These are phyloP conservation scores for Knufia fluminis DNA, from an alignment of 2,329 filamentous ascomycete species.

Conservation along the genomic window DNA sequence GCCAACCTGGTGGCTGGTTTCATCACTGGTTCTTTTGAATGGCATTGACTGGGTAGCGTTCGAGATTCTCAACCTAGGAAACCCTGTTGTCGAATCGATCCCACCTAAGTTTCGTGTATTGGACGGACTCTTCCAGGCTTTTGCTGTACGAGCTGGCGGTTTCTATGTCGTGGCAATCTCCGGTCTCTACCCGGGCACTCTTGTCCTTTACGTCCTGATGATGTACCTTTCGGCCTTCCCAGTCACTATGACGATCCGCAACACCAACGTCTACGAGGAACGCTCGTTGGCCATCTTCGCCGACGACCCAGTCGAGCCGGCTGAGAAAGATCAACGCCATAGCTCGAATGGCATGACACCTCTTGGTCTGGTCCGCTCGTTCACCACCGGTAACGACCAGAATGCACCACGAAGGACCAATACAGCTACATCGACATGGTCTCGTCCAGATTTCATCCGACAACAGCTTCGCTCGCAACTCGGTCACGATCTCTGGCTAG, in stretches of 20 bases:
- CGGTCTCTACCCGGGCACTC: constrained; percentile 42
- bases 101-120: constrained; percentile 41
- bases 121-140: constrained; percentile 51
- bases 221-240: constrained; percentile 99
- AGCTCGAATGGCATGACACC: background rate
- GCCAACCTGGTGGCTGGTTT: constrained; percentile 51
- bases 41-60: constrained; percentile 43
- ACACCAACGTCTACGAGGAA: constrained; percentile 65
- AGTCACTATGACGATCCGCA: constrained; percentile 87
- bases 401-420: background rate
- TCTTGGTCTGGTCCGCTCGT: background rate
- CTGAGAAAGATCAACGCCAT: background rate
- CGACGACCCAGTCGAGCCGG: constrained; percentile 20
- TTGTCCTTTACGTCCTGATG: constrained; percentile 90
- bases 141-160: constrained; percentile 42
- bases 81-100: constrained; percentile 38
- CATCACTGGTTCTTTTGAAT: constrained; percentile 45
- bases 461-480: constrained; percentile 56
- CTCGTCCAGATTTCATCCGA: constrained; percentile 41
- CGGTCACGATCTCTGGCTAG: constrained; percentile 58
- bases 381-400: background rate
- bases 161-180: constrained; percentile 43
- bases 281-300: constrained; percentile 49
- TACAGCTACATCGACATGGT: constrained; percentile 16
- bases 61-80: constrained; percentile 27